These are phyloP conservation scores for Samsoniella hepiali DNA, from an alignment of 2,329 filamentous ascomycete genomes.

Conservation along the genomic window DNA sequence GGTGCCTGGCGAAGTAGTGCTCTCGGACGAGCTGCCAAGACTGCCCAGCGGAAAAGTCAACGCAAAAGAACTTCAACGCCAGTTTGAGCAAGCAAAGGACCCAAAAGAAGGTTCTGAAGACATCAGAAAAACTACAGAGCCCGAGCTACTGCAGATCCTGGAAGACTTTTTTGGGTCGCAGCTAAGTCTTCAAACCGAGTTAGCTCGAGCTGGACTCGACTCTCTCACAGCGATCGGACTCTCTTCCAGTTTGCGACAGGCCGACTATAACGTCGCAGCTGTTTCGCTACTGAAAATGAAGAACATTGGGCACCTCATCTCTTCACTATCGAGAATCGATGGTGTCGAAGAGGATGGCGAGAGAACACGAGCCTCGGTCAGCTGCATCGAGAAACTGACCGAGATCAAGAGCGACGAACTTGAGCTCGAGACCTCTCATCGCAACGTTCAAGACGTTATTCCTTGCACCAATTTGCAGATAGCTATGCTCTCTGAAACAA, in stretches of 20 bases:
- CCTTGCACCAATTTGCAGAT: slow-evolving; percentile 71
- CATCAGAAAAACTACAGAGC: neutral
- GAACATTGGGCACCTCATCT: slow-evolving; percentile 30
- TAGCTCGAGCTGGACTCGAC: slow-evolving; percentile 38
- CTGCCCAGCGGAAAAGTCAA: slow-evolving; percentile 84
- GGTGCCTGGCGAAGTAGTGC: slow-evolving; percentile 71
- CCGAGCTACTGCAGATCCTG: slow-evolving; percentile 29
- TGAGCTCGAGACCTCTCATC: neutral
- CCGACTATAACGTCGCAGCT: slow-evolving; percentile 55
- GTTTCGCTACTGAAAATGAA: slow-evolving; percentile 59
- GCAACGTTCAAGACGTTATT: slow-evolving; percentile 41
- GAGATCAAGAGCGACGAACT: slow-evolving; percentile 2
- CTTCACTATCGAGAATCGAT: slow-evolving; percentile 20
- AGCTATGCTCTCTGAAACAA: slow-evolving; percentile 77
- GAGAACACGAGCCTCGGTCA: neutral
- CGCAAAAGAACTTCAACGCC: slow-evolving; percentile 57
- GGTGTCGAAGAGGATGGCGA: neutral
- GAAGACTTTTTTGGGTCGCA: slow-evolving; percentile 32
- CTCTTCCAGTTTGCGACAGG: slow-evolving; percentile 59
- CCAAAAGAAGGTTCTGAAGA: neutral
- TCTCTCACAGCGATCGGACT: slow-evolving; percentile 52
- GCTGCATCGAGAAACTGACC: neutral
- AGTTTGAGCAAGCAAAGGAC: slow-evolving; percentile 36
- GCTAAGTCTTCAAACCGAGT: neutral
- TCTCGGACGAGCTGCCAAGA: slow-evolving; percentile 64